Percentiles rank a stretch among this genome's conserved stretches.
These are phyloP conservation scores for Trichophyton equinum DNA, from an alignment of 2,329 filamentous ascomycete genomes.

Conservation along the genomic window DNA sequence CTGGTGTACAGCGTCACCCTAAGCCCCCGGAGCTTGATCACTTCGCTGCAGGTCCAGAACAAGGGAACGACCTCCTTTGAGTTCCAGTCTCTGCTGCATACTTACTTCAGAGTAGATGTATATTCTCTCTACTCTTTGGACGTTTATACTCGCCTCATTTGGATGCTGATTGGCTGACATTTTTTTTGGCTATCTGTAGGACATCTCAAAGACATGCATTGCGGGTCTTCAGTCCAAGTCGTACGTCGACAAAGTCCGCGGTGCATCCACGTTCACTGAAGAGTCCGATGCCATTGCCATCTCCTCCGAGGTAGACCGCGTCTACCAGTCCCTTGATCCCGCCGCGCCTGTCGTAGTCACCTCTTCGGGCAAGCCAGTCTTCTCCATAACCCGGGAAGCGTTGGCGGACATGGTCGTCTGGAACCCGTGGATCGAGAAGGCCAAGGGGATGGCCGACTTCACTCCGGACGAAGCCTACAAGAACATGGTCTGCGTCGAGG, in stretches of 20 bases:
- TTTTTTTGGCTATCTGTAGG: slow-evolving; percentile 37
- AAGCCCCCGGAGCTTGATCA: slow-evolving; percentile 59
- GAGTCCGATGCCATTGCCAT: slow-evolving; percentile 55
- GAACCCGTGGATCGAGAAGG: slow-evolving; percentile 91
- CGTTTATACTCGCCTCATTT: background rate
- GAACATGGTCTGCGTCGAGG: slow-evolving; percentile 90
- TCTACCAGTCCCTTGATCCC: slow-evolving; percentile 60
- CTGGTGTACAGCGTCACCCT: slow-evolving; percentile 89
- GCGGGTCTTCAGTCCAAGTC: slow-evolving; percentile 61
- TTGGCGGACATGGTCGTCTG: slow-evolving; percentile 83
- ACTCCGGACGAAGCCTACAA: slow-evolving; percentile 79
- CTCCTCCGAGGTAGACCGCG: slow-evolving; percentile 68
- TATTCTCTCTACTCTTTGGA: slow-evolving; percentile 17
- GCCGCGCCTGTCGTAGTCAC: slow-evolving; percentile 30
- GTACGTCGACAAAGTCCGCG: slow-evolving; percentile 74
- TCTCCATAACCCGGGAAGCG: slow-evolving; percentile 69
- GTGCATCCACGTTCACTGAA: slow-evolving; percentile 51
- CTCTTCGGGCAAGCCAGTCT: slow-evolving; percentile 48
- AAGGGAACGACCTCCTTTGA: slow-evolving; percentile 73
- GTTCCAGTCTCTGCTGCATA: slow-evolving; percentile 83
- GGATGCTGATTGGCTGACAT: background rate
- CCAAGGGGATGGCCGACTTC: slow-evolving; percentile 72
- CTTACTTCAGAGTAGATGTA: slow-evolving; percentile 73
- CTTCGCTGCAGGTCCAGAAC: slow-evolving; percentile 77
- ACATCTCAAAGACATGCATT: slow-evolving; percentile 62